Evolutionary conservation across 208 protist species (phyloP).

Genomic region (Porcisia hertigi): DNA sequence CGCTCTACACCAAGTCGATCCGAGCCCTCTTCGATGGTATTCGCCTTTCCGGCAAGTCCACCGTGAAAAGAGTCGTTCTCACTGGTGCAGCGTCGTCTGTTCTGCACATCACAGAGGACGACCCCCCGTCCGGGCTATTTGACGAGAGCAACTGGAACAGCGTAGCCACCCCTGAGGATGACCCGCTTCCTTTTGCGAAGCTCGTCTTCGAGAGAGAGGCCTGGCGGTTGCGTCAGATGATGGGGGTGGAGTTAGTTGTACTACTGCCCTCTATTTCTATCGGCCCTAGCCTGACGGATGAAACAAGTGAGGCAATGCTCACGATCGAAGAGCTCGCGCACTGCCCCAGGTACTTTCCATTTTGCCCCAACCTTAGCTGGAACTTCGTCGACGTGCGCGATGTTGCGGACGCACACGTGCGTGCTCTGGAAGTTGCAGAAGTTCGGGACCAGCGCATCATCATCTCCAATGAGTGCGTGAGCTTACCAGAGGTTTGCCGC

Average conservation of each 20-base stretch:
- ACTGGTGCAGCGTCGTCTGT: constrained; percentile 82
- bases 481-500: constrained; percentile 65
- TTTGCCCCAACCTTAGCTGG: constrained; percentile 84
- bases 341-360: constrained; percentile 72
- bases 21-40: constrained; percentile 90
- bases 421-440: constrained; percentile 70
- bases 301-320: constrained; percentile 82
- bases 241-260: constrained; percentile 88
- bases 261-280: constrained; percentile 85
- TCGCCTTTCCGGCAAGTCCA: constrained; percentile 69
- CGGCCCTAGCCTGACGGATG: constrained; percentile 80
- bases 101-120: constrained; percentile 70
- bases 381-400: constrained; percentile 92
- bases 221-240: constrained; percentile 86
- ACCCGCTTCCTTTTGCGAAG: constrained; percentile 80
- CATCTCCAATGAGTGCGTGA: constrained; percentile 76
- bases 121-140: constrained; percentile 65
- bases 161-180: constrained; percentile 53
- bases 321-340: constrained; percentile 72
- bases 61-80: constrained; percentile 86
- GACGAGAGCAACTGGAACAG: constrained; percentile 88
- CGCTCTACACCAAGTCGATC: constrained; percentile 68
- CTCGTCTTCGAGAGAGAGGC: constrained; percentile 89
- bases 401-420: constrained; percentile 85
- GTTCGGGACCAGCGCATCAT: constrained; percentile 86